These are phyloP conservation scores for Pythium aquatile DNA, from an alignment of 352 stramenopile species.

Conservation along the genomic window DNA sequence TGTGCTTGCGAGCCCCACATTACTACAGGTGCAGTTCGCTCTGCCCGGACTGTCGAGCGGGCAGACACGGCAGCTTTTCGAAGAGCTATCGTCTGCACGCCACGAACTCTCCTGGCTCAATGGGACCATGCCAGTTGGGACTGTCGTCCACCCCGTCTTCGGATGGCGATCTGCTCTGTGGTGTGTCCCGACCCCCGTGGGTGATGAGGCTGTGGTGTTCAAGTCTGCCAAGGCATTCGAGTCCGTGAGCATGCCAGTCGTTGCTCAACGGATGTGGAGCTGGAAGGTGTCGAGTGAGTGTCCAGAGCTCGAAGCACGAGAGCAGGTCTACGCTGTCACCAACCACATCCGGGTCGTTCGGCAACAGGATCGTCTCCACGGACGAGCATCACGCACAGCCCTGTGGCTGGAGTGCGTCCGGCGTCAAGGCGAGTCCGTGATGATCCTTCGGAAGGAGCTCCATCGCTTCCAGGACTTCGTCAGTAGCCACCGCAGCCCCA, in stretches of 20 bases:
- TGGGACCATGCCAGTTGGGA: conserved; percentile 1
- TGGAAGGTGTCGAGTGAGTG: not conserved
- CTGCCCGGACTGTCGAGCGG: conserved; percentile 21
- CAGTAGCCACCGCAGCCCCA: not conserved
- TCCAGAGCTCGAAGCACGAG: conserved; percentile 7
- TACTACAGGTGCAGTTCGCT: conserved; percentile 15
- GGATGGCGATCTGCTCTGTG: conserved; percentile 23
- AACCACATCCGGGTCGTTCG: conserved; percentile 20
- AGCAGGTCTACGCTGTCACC: conserved; percentile 12
- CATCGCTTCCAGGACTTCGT: conserved; percentile 22
- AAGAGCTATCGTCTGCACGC: conserved; percentile 13
- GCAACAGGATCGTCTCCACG: conserved; percentile 18
- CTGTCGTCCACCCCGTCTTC: conserved; percentile 17
- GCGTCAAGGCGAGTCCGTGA: conserved; percentile 4
- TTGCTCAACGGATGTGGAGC: conserved; percentile 17
- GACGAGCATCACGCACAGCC: conserved; percentile 10
- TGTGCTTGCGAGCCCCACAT: conserved; percentile 2
- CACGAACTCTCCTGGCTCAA: conserved; percentile 25
- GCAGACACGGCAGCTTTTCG: conserved; percentile 13
- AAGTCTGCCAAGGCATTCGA: conserved; percentile 29
- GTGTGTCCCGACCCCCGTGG: conserved; percentile 2
- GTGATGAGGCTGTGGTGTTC: conserved; percentile 8
- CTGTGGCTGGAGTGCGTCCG: conserved; percentile 25
- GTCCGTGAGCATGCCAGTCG: conserved; percentile 2
- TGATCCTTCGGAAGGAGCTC: conserved; percentile 21